A percentile compares a stretch with the other conserved stretches of the same genome.
These are phyloP conservation scores for Fusarium sp. DNA, from an alignment of 2,329 filamentous ascomycete species.

Conservation along the genomic window DNA sequence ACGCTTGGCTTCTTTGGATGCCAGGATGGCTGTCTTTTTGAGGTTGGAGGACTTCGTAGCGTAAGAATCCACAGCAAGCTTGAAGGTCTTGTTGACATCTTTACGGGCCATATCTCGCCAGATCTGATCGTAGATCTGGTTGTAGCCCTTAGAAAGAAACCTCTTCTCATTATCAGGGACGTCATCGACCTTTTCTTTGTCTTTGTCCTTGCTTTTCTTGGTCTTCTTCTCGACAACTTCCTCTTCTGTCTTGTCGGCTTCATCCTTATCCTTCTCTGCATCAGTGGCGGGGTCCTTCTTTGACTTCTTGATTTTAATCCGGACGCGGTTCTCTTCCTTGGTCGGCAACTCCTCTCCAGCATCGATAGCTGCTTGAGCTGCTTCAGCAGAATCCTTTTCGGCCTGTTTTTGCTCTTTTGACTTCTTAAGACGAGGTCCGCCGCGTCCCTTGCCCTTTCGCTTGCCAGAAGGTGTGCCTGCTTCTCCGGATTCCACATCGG, in stretches of 20 bases:
- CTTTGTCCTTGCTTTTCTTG: conserved; percentile 64
- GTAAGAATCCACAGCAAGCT: conserved; percentile 87
- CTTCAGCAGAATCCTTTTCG: conserved; percentile 86
- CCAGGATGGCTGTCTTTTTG: conserved; percentile 96
- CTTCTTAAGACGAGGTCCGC: conserved; percentile 84
- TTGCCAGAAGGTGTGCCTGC: conserved; percentile 55
- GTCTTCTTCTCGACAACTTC: conserved; percentile 58
- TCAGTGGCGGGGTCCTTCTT: conserved; percentile 53
- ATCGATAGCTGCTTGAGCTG: conserved; percentile 86
- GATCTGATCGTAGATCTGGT: conserved; percentile 97
- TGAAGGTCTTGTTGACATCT: conserved; percentile 91
- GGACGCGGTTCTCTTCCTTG: conserved; percentile 71
- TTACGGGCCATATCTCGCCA: conserved; percentile 95
- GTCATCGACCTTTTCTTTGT: conserved; percentile 67
- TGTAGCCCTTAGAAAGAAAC: conserved; percentile 92
- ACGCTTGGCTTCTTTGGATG: conserved; percentile 95
- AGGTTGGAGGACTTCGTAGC: conserved; percentile 93
- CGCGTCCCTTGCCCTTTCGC: conserved; percentile 63
- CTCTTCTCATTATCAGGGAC: conserved; percentile 70
- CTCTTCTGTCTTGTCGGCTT: conserved; percentile 60
- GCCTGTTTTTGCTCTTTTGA: conserved; percentile 88
- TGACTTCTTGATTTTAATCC: conserved; percentile 72
- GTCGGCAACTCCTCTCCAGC: conserved; percentile 77
- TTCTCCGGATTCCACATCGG: conserved; percentile 65
- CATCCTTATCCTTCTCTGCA: conserved; percentile 60